These are phyloP conservation scores for Colletotrichum limetticola DNA, from an alignment of 2,329 filamentous ascomycete genomes.

Conservation along the genomic window DNA sequence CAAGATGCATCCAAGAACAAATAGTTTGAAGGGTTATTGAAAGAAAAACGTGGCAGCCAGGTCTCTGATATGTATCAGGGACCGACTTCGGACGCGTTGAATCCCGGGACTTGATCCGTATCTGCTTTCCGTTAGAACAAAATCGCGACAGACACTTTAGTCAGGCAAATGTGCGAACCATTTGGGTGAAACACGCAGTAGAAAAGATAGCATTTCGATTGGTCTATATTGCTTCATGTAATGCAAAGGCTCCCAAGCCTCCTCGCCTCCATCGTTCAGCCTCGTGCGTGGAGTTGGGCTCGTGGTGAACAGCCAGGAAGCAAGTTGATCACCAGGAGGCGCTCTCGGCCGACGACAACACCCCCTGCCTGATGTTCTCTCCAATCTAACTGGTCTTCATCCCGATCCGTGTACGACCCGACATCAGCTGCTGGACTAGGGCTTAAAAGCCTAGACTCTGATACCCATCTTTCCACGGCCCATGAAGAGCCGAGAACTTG, in stretches of 20 bases:
- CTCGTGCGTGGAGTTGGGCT: not conserved
- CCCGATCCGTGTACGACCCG: slow-evolving; percentile 4
- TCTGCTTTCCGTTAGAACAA: not conserved
- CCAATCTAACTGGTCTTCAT: not conserved
- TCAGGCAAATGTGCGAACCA: not conserved
- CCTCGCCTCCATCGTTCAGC: not conserved
- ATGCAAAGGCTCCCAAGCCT: slow-evolving; percentile 7
- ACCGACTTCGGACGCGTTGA: not conserved
- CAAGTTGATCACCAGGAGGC: not conserved
- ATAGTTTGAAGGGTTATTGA: slow-evolving; percentile 35
- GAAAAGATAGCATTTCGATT: not conserved
- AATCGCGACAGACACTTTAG: not conserved
- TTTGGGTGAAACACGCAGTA: slow-evolving; percentile 23
- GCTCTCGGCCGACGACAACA: not conserved
- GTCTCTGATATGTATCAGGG: slow-evolving; percentile 17
- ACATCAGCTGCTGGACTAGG: not conserved
- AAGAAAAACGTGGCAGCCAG: slow-evolving; percentile 35
- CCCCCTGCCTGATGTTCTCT: not conserved
- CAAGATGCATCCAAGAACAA: slow-evolving; percentile 18
- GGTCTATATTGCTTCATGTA: not conserved
- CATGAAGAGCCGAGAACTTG: not conserved
- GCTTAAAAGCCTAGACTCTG: not conserved
- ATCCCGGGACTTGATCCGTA: not conserved
- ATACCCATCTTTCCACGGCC: not conserved
- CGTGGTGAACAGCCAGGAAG: not conserved